phyloP scores from a whole-genome alignment of 371 early-diverging fungal species.

The Lichtheimia hyalospora region DNA sequence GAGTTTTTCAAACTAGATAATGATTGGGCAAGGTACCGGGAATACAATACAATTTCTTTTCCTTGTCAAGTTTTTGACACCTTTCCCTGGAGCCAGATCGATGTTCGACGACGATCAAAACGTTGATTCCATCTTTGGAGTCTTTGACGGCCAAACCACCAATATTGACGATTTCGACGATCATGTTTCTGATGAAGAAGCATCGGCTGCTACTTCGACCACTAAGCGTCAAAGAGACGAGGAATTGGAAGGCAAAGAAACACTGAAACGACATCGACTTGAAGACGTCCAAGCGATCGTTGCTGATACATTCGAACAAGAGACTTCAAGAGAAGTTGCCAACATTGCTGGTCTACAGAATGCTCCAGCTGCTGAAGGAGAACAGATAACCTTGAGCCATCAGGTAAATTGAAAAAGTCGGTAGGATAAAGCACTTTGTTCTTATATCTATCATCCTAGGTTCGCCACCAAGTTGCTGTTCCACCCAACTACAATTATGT shows the following conservation, averaged over 20 bases:
- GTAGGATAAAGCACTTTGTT: neutral
- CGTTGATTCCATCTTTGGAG: slow-evolving; percentile 19
- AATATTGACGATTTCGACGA: slow-evolving; percentile 14
- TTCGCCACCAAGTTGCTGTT: slow-evolving; percentile 95
- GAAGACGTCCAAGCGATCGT: slow-evolving; percentile 52
- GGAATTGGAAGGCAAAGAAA: slow-evolving; percentile 6
- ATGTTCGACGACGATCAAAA: slow-evolving; percentile 23
- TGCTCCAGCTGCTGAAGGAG: slow-evolving; percentile 57
- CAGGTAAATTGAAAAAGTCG: slow-evolving; percentile 29
- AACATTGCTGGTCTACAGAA: slow-evolving; percentile 63
- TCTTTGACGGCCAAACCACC: slow-evolving; percentile 14
- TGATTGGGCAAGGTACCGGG: no score
- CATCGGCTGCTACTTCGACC: neutral
- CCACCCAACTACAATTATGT: slow-evolving; percentile 87
- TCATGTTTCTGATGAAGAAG: slow-evolving; percentile 12
- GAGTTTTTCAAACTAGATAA: no score
- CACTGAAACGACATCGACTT: slow-evolving; percentile 12
- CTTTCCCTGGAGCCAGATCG: neutral
- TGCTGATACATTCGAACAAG: slow-evolving; percentile 79
- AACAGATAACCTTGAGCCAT: slow-evolving; percentile 55
- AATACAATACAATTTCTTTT: no score
- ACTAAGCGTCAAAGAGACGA: neutral
- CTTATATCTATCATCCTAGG: slow-evolving; percentile 31
- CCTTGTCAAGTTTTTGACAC: slow-evolving; percentile 2
- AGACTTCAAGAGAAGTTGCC: slow-evolving; percentile 71